Base-by-base conservation (phyloP, 129 eudicot species). In the Glebionis coronaria region DNA sequence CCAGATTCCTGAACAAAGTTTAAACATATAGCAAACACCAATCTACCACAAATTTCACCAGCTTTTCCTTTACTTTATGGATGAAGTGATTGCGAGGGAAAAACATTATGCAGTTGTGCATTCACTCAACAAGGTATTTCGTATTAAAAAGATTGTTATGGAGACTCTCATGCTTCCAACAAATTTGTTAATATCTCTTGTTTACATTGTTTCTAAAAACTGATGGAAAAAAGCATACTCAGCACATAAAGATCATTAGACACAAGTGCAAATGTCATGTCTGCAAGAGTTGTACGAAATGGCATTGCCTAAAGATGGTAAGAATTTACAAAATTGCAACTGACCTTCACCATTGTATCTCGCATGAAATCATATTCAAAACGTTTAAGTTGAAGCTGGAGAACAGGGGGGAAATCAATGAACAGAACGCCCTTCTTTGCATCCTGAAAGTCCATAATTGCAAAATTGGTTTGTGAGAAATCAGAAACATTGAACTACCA, bases 261-360 rank as follows among this genome's bases (percentile, higher is more conserved):
- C 59, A 44, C 15, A 59, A 31, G 28, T 57, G 16, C 15, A 57
- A n/a, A 27, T 18, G 2, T 25, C 56, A 27, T 59, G 10, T 47
- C 23, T 16, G 68, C 23, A 59, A 14, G 21, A 70, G 27, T 25
- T 57, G 9, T 14, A n/a, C 3, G 44, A 19, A 60, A 35, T 49
- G 60, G 61, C 23, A 35, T 19, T 31, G 69, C 76, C 44, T 61
- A 51, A 2, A 49, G 16, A 35, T 20, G 31, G 44, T 21, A n/a
- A 21, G 10, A 53, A 53, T 28, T 16, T 28, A n/a, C 21, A 42
- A 23, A 52, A 73, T 27, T 74, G 54, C 55, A 38, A 73, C 80
- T 73, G n/a, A 93, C 98, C 96, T 93, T 93, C 51, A 93, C 95
- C 98, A 93, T 93, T n/a, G 91, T 82, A 38, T 93, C 98, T 38